A percentile compares a stretch with the other conserved stretches of the same genome.
phyloP scores from a whole-genome alignment of 2,329 filamentous ascomycete genomes.

The Clonostachys chloroleuca region DNA sequence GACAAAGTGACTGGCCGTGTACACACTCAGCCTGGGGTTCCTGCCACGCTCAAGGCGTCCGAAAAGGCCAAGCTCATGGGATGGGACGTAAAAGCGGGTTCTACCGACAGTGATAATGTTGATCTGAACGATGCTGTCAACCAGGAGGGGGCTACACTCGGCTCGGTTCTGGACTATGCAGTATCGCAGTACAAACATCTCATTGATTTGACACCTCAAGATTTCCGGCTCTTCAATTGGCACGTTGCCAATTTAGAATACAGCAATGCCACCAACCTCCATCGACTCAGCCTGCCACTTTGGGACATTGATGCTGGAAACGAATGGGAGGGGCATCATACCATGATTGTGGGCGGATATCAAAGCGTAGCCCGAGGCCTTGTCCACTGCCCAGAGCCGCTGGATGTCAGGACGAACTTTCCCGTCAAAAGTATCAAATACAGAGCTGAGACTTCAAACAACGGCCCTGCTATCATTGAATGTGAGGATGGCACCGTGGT shows the following conservation, averaged over 20 bases:
- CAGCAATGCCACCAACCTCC: constrained; percentile 87
- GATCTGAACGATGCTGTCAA: constrained; percentile 64
- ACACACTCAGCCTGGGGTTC: constrained; percentile 66
- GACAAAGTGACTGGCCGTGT: constrained; percentile 69
- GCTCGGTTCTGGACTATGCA: constrained; percentile 89
- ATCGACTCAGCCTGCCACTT: constrained; percentile 78
- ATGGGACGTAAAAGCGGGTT: constrained; percentile 68
- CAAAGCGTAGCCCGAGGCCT: constrained; percentile 88
- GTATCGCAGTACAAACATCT: constrained; percentile 82
- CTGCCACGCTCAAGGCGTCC: constrained; percentile 67
- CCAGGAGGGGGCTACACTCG: constrained; percentile 68
- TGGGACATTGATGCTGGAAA: constrained; percentile 99
- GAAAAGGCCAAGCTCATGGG: constrained; percentile 77
- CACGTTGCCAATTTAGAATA: constrained; percentile 98
- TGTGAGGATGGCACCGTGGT: constrained; percentile 74
- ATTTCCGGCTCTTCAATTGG: constrained; percentile 92
- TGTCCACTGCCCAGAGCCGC: constrained; percentile 67
- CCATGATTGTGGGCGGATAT: constrained; percentile 90
- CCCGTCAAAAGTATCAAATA: constrained; percentile 69
- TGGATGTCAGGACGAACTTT: constrained; percentile 73
- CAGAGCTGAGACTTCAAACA: constrained; percentile 39
- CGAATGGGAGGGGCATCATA: constrained; percentile 93
- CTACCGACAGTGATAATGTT: constrained; percentile 61
- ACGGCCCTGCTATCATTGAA: constrained; percentile 55
- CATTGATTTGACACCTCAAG: constrained; percentile 77